Base-by-base conservation (phyloP, 2,329 filamentous ascomycete genomes). In the Aspergillus alliaceus region DNA sequence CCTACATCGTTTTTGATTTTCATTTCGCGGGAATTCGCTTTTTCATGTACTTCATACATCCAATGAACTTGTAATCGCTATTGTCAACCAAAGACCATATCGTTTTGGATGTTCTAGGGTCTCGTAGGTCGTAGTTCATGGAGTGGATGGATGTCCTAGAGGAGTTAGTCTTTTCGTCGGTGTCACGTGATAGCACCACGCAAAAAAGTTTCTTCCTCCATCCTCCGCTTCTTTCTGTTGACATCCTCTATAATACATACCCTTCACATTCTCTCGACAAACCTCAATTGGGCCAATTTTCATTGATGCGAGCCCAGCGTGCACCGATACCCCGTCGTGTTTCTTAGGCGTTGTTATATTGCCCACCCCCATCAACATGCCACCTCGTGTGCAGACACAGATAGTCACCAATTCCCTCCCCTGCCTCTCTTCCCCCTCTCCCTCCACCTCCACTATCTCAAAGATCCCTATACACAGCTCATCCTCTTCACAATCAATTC, bases 381-480 rank as follows among this genome's bases (percentile, higher is more conserved):
- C 75, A 63, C 73, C 73, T 29, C 71, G 74, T 69, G 67, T 77
- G 70, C 68, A 73, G 57, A 71, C 62, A 63, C 69, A 68, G 58
- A 64, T 67, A 48, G 66, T 75, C 53, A 68, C 72, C 40, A 72
- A 67, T 59, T 66, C 69, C 39, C 66, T 73, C 59, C 68, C 69
- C 62, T 68, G 67, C 59, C 58, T 72, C 59, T 64, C 65, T 34
- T 64, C 64, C 20, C 46, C 59, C 46, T 65, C 63, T 15, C 48
- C 58, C n/a, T 66, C 69, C 29, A 66, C 61, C 9, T 46, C 51
- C 39, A 54, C 60, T 22, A 22, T 47, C n/a, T 54, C 54, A 14
- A 54, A 57, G 31, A 25, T 57, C 35, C 47, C 56, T 54, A 37
- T 15, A n/a, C n/a, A n/a, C 27, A 39, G 44, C 8, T 29, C 22